Percentiles rank a stretch among this genome's conserved stretches.
Conservation (phyloP, 1,284 basidiomycete species). For the Ganoderma multipileum region DNA sequence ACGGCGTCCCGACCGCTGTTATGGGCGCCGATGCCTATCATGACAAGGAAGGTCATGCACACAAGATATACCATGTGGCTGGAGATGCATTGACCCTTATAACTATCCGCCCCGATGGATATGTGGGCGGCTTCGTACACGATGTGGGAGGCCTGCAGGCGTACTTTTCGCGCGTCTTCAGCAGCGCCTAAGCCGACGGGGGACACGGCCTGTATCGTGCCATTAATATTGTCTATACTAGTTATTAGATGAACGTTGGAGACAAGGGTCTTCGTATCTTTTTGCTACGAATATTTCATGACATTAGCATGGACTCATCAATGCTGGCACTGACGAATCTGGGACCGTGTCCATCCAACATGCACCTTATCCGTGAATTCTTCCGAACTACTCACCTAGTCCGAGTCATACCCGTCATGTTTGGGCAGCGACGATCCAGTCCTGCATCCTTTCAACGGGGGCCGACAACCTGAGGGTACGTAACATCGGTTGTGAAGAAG, state of each 20-base stretch:
- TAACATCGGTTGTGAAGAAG: neutral
- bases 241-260: too few relatives aligned
- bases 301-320: too few relatives aligned
- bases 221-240: neutral
- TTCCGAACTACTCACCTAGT: too few relatives aligned
- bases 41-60: slow-evolving; percentile 32
- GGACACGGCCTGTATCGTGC: neutral
- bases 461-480: neutral
- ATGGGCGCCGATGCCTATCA: slow-evolving; percentile 6
- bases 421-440: too few relatives aligned
- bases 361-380: too few relatives aligned
- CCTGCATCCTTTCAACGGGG: neutral
- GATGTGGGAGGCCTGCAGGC: slow-evolving; percentile 23
- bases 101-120: slow-evolving; percentile 37
- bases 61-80: slow-evolving; percentile 25
- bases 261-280: neutral
- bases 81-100: slow-evolving; percentile 20
- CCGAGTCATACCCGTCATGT: neutral
- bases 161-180: slow-evolving; percentile 27
- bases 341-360: too few relatives aligned
- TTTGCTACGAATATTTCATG: neutral
- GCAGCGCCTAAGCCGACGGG: neutral
- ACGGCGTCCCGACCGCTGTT: slow-evolving; percentile 8
- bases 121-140: slow-evolving; percentile 33
- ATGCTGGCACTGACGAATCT: too few relatives aligned